A percentile compares a stretch with the other conserved stretches of the same genome.
Evolutionary conservation across 2,329 filamentous ascomycete species (phyloP).

Genomic region (Dactylellina sp.): DNA sequence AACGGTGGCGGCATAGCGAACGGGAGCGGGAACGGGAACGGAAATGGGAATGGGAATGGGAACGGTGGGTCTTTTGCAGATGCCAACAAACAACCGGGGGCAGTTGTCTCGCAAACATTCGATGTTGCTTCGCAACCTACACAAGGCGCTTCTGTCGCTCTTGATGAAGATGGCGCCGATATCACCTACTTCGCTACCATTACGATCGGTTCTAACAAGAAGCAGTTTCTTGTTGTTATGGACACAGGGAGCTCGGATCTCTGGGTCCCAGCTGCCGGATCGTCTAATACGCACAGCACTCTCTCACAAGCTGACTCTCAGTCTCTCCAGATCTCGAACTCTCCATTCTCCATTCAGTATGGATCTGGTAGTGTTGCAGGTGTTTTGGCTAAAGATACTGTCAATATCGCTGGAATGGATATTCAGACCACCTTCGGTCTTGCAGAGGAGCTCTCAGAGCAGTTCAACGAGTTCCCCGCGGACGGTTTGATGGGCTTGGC

Average conservation of each 20-base stretch:
- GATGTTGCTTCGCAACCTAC: slow-evolving; percentile 10
- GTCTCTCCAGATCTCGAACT: slow-evolving; percentile 62
- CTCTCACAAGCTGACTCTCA: slow-evolving; percentile 60
- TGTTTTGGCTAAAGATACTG: slow-evolving; percentile 62
- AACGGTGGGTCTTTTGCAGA: neutral
- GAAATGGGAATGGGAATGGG: neutral
- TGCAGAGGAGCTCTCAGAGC: slow-evolving; percentile 61
- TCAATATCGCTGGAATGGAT: slow-evolving; percentile 61
- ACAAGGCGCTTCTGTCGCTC: slow-evolving; percentile 6
- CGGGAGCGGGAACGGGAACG: neutral
- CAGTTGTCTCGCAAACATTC: slow-evolving; percentile 14
- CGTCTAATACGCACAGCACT: slow-evolving; percentile 15
- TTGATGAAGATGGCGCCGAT: slow-evolving; percentile 18
- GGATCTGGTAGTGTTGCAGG: slow-evolving; percentile 64
- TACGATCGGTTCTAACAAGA: slow-evolving; percentile 13
- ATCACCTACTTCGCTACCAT: slow-evolving; percentile 16
- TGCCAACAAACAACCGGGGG: slow-evolving; percentile 7
- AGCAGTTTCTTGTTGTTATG: slow-evolving; percentile 23
- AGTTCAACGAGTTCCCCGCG: slow-evolving; percentile 71
- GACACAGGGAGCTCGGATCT: slow-evolving; percentile 49
- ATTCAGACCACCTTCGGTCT: slow-evolving; percentile 61
- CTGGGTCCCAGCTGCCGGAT: slow-evolving; percentile 62
- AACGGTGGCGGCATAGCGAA: neutral
- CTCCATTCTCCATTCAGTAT: slow-evolving; percentile 62
- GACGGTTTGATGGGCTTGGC: slow-evolving; percentile 78